Evolutionary conservation across 805 yeast genomes (phyloP).

Genomic region (Starmerella sirachaensis): DNA sequence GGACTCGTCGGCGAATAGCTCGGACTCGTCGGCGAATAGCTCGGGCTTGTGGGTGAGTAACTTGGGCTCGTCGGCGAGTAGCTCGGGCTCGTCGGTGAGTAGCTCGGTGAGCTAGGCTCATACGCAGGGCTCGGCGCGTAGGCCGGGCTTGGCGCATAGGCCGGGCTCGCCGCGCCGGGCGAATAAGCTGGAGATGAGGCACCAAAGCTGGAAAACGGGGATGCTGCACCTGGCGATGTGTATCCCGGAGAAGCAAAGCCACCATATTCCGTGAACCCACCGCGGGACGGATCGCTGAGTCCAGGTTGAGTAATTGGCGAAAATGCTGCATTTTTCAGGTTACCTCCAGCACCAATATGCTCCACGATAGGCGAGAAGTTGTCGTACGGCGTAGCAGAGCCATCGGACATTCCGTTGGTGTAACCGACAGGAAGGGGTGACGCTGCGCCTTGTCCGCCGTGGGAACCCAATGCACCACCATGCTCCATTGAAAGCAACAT

Average conservation of each 20-base stretch:
- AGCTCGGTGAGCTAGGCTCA: slow-evolving; percentile 48
- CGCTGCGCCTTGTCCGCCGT: slow-evolving; percentile 33
- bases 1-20: slow-evolving; percentile 22
- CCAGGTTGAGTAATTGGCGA: slow-evolving; percentile 90
- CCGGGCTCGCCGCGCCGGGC: slow-evolving; percentile 59
- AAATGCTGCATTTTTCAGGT: slow-evolving; percentile 58
- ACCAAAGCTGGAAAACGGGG: slow-evolving; percentile 45
- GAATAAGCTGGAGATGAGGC: slow-evolving; percentile 42
- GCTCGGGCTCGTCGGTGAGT: slow-evolving; percentile 57
- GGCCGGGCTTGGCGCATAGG: slow-evolving; percentile 56
- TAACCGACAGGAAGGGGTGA: slow-evolving; percentile 26
- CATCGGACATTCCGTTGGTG: slow-evolving; percentile 37
- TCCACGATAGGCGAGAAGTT: slow-evolving; percentile 40
- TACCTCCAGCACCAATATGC: slow-evolving; percentile 20
- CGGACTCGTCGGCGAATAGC: slow-evolving; percentile 22
- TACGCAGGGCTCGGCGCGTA: slow-evolving; percentile 63
- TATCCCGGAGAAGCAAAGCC: slow-evolving; percentile 39
- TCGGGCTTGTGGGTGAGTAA: slow-evolving; percentile 65
- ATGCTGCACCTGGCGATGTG: slow-evolving; percentile 39
- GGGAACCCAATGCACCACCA: slow-evolving; percentile 30
- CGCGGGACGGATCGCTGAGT: slow-evolving; percentile 53
- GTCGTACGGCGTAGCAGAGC: slow-evolving; percentile 88
- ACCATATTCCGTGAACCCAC: slow-evolving; percentile 82
- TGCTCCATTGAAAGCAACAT: slow-evolving; percentile 46
- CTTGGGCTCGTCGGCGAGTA: slow-evolving; percentile 49